Evolutionary conservation across 768 basidiomycete genomes (phyloP), one percentile per base, ranked within the genome.

Genomic region (Boletellus ananas): DNA sequence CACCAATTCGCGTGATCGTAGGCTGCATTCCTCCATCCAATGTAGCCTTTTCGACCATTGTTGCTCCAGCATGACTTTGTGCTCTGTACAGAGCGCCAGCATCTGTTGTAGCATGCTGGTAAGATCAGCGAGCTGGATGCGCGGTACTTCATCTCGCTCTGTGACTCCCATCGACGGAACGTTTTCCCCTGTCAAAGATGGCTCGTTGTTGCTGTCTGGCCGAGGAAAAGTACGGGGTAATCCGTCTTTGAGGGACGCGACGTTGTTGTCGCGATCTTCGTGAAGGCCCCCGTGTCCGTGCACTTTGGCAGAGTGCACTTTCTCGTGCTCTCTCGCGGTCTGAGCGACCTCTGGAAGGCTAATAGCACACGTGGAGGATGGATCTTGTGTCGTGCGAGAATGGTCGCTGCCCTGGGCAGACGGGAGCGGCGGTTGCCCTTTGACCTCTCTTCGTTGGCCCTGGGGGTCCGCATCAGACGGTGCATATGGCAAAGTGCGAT

Each of bases 61-160:
- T 34, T 79, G 70, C 13, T 90, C 85, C 70, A 76, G 74, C 14
- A 78, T 48, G 11, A 75, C 74, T 50, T 74, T 83, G 71, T 90
- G 86, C 56, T 74, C 70, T 25, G 79, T 77, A 33, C 77, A 75
- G 43, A 77, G 73, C 33, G 82, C 78, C 1, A 78, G 73, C 49
- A 88, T 84, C 50, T 85, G 81, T 48, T 86, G 81, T 12, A 91
- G 72, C 46, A 88, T 63, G 53, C 84, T 83, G 1, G 89, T 84
- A 54, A 93, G 79, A 51, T 91, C 88, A 6, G 64, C 69, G 12
- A 93, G 65, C 55, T 90, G 87, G 34, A 64, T 71, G 31, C 80
- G 74, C 37, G 87, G 63, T 8, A 69, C 74, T 12, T 85, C 81
- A 52, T 84, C 80, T 7, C 82, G 78, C 48, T 87, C 85, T 34